Conservation (phyloP, 495 filamentous ascomycete genomes). For the Aspergillus diversus region DNA sequence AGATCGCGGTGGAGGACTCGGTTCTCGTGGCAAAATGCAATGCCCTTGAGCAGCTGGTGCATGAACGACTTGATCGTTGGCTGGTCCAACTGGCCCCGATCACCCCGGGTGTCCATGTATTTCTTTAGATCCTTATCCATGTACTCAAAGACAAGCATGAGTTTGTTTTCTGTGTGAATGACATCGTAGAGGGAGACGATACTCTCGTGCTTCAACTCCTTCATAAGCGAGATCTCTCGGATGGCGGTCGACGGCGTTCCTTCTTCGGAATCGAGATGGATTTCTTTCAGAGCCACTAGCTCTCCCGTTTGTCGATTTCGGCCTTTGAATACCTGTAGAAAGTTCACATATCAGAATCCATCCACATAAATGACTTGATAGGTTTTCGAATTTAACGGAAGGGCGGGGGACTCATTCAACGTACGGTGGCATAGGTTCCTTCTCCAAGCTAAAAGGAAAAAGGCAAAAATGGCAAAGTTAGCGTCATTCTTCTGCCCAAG, state of each 20-base stretch:
- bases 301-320: slow-evolving; percentile 95
- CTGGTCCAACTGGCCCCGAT: slow-evolving; percentile 81
- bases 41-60: slow-evolving; percentile 91
- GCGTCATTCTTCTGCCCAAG: background rate
- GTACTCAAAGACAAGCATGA: slow-evolving; percentile 98
- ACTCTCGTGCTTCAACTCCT: slow-evolving; percentile 97
- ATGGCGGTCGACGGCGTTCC: slow-evolving; percentile 98
- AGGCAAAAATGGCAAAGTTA: slow-evolving; percentile 1
- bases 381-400: background rate
- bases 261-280: slow-evolving; percentile 98
- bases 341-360: slow-evolving; percentile 25
- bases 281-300: slow-evolving; percentile 97
- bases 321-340: slow-evolving; percentile 89
- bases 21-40: slow-evolving; percentile 97
- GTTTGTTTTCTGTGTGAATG: slow-evolving; percentile 98
- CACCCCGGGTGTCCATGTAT: slow-evolving; percentile 93
- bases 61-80: slow-evolving; percentile 95
- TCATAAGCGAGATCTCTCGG: slow-evolving; percentile 98
- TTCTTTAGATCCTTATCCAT: slow-evolving; percentile 99
- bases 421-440: slow-evolving; percentile 97
- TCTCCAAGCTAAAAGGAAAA: slow-evolving; percentile 71
- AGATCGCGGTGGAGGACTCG: slow-evolving; percentile 93
- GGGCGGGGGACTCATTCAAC: slow-evolving; percentile 33
- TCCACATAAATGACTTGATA: background rate
- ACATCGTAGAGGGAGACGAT: slow-evolving; percentile 98